phyloP scores from a whole-genome alignment of 2,329 filamentous ascomycete species.

The Colletotrichum brevisporum region DNA sequence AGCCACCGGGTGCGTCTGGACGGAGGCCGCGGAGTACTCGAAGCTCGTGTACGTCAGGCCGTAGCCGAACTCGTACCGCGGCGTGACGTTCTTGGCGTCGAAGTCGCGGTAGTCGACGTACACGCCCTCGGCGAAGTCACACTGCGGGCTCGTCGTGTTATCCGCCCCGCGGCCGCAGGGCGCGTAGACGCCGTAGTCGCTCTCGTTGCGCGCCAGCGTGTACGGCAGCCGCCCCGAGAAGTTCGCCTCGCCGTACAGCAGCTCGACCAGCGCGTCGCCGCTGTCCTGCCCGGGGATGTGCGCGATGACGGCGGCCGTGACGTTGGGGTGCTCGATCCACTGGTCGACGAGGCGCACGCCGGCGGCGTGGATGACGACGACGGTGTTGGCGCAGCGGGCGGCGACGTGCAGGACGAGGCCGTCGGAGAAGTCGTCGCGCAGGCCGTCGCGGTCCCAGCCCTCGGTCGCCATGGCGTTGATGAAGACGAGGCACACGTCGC shows the following conservation, averaged over 20 bases:
- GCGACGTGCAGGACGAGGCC: slow-evolving; percentile 70
- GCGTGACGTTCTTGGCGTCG: slow-evolving; percentile 61
- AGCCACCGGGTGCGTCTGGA: slow-evolving; percentile 47
- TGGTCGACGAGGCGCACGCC: slow-evolving; percentile 70
- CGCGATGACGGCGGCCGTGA: slow-evolving; percentile 75
- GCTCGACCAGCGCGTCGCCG: slow-evolving; percentile 66
- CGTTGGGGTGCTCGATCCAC: slow-evolving; percentile 74
- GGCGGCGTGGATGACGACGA: slow-evolving; percentile 76
- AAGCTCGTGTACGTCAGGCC: slow-evolving; percentile 71
- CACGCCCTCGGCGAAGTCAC: slow-evolving; percentile 65
- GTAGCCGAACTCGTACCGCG: slow-evolving; percentile 69
- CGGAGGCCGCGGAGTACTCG: slow-evolving; percentile 57
- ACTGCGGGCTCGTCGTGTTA: slow-evolving; percentile 54
- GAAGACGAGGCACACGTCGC: slow-evolving; percentile 78
- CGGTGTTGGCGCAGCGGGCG: slow-evolving; percentile 70
- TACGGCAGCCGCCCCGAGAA: slow-evolving; percentile 73
- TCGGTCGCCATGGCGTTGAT: slow-evolving; percentile 80
- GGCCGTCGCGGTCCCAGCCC: slow-evolving; percentile 73
- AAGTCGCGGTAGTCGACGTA: slow-evolving; percentile 70
- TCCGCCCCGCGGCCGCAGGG: slow-evolving; percentile 44
- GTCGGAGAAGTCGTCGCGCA: slow-evolving; percentile 78
- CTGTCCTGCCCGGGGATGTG: slow-evolving; percentile 76
- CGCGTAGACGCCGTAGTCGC: slow-evolving; percentile 61
- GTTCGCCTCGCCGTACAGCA: slow-evolving; percentile 70
- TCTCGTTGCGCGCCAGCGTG: slow-evolving; percentile 69